Base-by-base conservation (phyloP, 1,284 basidiomycete genomes). In the Cryptococcus deneoformans region DNA sequence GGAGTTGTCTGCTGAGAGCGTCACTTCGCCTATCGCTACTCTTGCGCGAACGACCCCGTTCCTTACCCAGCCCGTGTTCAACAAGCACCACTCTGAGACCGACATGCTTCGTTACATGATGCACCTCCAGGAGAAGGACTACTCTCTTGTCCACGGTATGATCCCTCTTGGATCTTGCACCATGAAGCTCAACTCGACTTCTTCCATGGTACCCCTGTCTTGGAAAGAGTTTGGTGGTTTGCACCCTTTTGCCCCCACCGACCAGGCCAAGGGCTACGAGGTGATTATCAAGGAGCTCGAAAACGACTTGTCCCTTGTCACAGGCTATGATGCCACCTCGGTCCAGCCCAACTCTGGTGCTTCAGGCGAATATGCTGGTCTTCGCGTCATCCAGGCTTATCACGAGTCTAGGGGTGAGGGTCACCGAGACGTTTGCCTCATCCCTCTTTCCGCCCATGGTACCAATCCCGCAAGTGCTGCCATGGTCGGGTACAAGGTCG, bases 321-420 rank as follows among this genome's bases (percentile, higher is more conserved):
- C 95, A 12, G 95, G 95, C 34, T 97, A 98, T 81, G 85, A 91
- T 62, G 87, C 92, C 14, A 92, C 93, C 63, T 95, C 92, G 4
- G 82, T 99, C 38, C 95, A 99, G 77, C 95, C 95, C 54, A 99
- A 99, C 79, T 98, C 94, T 29, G 95, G 95, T 58, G 95, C 95
- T 11, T 92, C 83, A 62, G 95, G 95, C 46, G 95, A 99, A 80
- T 99, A 94, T 71, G 86, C 95, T 40, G 95, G 95, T 35, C 84
- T 99, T 39, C 88, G 85, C 54, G 89, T 97, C 62, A 98, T 99
- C 73, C 85, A 89, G 52, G 94, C 93, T 7, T 99, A 95, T 78
- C 92, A 96, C 72, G 87, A 90, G 72, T 89, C 89, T 53, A 86
- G 87, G 38, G 91, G 90, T 38, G 86, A 99, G 71, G 83, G 82